Evolutionary conservation across 1,284 basidiomycete genomes (phyloP).

Genomic region (Leucoagaricus sp.): DNA sequence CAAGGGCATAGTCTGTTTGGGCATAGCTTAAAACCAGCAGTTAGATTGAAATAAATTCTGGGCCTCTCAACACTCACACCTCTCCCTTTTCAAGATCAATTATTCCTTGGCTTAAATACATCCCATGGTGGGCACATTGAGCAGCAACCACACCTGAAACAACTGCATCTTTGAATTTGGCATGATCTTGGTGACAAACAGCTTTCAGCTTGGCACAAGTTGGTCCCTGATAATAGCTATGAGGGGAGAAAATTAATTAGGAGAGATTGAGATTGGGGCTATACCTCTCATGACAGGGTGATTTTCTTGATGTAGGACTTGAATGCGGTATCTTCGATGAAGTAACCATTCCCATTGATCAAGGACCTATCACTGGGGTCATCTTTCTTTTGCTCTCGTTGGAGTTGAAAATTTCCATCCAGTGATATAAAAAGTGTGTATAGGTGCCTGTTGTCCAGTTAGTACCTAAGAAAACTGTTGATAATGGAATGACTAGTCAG

Average conservation of each 20-base stretch:
- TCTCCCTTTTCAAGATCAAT: conserved; percentile 28
- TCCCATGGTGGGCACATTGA: conserved; percentile 28
- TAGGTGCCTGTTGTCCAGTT: conserved; percentile 21
- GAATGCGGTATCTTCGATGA: conserved; percentile 19
- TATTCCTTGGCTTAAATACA: conserved; percentile 24
- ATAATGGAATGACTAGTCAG: neutral
- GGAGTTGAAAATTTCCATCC: conserved; percentile 30
- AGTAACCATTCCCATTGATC: conserved; percentile 27
- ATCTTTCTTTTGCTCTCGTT: conserved; percentile 26
- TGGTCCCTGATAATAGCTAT: conserved; percentile 16
- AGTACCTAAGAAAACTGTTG: neutral
- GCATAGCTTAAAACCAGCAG: neutral
- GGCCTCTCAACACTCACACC: conserved; percentile 20
- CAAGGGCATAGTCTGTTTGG: conserved; percentile 1
- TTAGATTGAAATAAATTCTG: neutral
- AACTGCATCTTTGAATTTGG: conserved; percentile 28
- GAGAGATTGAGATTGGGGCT: neutral
- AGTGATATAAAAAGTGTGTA: conserved; percentile 16
- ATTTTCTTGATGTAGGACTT: conserved; percentile 18
- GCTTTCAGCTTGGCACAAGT: conserved; percentile 27
- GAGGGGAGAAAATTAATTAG: neutral
- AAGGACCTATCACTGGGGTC: conserved; percentile 30
- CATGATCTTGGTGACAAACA: conserved; percentile 24
- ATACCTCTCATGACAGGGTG: neutral
- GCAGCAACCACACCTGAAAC: conserved; percentile 27